Evolutionary conservation across 2,329 filamentous ascomycete genomes (phyloP).

Genomic region (Helotiales sp.): DNA sequence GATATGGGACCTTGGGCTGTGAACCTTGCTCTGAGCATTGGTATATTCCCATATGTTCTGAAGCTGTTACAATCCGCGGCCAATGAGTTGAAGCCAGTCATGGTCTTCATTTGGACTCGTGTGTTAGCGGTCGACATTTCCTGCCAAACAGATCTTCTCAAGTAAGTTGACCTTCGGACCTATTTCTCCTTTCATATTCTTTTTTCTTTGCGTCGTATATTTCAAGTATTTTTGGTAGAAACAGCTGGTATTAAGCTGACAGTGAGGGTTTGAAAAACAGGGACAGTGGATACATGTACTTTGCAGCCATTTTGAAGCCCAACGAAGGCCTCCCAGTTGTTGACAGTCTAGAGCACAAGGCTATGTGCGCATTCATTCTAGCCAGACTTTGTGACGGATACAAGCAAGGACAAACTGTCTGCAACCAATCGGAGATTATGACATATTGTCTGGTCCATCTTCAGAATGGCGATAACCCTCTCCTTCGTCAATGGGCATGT

Average conservation of each 20-base stretch:
- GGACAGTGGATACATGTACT: slow-evolving; percentile 96
- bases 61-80: slow-evolving; percentile 95
- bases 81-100: slow-evolving; percentile 91
- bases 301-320: slow-evolving; percentile 88
- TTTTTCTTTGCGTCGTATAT: background rate
- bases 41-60: slow-evolving; percentile 98
- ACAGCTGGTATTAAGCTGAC: background rate
- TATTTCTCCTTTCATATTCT: background rate
- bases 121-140: slow-evolving; percentile 93
- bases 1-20: slow-evolving; percentile 98
- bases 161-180: slow-evolving; percentile 39
- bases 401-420: slow-evolving; percentile 87
- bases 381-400: slow-evolving; percentile 97
- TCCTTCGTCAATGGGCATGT: slow-evolving; percentile 93
- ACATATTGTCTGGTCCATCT: slow-evolving; percentile 83
- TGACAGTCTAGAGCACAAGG: slow-evolving; percentile 91
- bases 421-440: slow-evolving; percentile 87
- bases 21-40: slow-evolving; percentile 95
- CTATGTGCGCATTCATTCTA: slow-evolving; percentile 98
- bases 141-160: slow-evolving; percentile 90
- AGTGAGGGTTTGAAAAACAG: slow-evolving; percentile 2
- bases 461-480: slow-evolving; percentile 79
- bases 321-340: slow-evolving; percentile 79
- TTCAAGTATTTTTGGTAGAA: background rate
- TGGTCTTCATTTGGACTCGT: slow-evolving; percentile 99